Evolutionary conservation across 2,329 filamentous ascomycete species (phyloP).

Genomic region (Epichloe sylvatica): DNA sequence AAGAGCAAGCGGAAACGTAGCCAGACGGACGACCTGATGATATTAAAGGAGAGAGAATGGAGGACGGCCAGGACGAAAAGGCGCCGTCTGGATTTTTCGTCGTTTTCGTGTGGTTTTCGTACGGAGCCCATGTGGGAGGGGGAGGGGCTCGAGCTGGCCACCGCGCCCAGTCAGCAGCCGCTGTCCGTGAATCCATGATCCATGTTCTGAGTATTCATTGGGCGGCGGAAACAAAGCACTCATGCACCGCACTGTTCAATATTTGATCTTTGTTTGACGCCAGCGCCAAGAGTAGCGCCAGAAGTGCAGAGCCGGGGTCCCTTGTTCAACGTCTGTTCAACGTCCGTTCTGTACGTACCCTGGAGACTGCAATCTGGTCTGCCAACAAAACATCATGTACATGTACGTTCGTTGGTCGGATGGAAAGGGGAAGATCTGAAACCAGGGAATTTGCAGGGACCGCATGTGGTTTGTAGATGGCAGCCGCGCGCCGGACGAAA

Average conservation of each 20-base stretch:
- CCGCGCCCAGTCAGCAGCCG: neutral
- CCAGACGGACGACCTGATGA: neutral
- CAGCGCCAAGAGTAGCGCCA: neutral
- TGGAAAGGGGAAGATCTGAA: neutral
- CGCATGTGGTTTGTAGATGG: neutral
- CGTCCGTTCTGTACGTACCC: neutral
- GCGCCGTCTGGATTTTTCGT: neutral
- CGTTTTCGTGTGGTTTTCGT: neutral
- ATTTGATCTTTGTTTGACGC: no score
- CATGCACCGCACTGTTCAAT: no score
- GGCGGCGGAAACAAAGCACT: no score
- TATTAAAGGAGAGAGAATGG: slow-evolving; percentile 4
- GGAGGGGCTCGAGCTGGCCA: neutral
- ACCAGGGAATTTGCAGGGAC: neutral
- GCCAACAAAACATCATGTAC: no score
- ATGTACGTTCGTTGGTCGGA: no score
- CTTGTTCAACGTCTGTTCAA: neutral
- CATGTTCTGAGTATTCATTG: no score
- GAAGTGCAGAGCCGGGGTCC: neutral
- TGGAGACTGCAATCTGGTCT: no score
- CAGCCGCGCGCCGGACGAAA: slow-evolving; percentile 1
- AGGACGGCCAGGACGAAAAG: neutral
- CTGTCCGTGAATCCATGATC: no score
- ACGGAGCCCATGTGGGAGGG: neutral
- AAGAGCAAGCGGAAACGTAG: slow-evolving; percentile 8